Evolutionary conservation across 2,329 filamentous ascomycete genomes (phyloP).

Genomic region (Byssothecium circinans): DNA sequence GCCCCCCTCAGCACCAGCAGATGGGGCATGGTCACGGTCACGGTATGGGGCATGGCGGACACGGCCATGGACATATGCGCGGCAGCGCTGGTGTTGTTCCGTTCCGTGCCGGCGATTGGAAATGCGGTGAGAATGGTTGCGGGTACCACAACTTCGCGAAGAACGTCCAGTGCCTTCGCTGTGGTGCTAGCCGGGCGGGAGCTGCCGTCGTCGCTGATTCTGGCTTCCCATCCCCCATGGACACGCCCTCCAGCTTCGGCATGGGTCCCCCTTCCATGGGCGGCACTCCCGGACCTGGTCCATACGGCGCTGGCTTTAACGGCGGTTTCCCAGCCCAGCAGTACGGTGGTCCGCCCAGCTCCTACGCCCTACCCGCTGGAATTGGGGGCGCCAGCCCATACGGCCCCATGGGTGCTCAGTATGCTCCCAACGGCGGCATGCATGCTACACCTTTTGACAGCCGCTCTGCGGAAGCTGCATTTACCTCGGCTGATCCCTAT

Average conservation of each 20-base stretch:
- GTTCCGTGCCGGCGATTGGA: slow-evolving; percentile 98
- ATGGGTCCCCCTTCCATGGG: slow-evolving; percentile 89
- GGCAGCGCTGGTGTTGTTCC: slow-evolving; percentile 88
- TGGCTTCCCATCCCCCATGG: slow-evolving; percentile 87
- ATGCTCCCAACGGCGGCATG: slow-evolving; percentile 72
- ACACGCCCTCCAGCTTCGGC: slow-evolving; percentile 76
- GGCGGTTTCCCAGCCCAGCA: slow-evolving; percentile 68
- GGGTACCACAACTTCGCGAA: slow-evolving; percentile 99
- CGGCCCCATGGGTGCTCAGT: slow-evolving; percentile 74
- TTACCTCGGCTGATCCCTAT: slow-evolving; percentile 83
- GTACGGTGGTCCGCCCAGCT: slow-evolving; percentile 84
- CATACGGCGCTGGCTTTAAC: slow-evolving; percentile 71
- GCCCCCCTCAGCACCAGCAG: slow-evolving; percentile 67
- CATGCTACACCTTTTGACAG: slow-evolving; percentile 91
- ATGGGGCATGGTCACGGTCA: slow-evolving; percentile 61
- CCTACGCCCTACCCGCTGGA: slow-evolving; percentile 85
- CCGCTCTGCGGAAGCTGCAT: slow-evolving; percentile 89
- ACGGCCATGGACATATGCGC: slow-evolving; percentile 55
- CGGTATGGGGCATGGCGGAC: slow-evolving; percentile 21
- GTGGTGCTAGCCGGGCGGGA: slow-evolving; percentile 89
- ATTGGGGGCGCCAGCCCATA: slow-evolving; percentile 80
- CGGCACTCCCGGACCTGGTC: slow-evolving; percentile 69
- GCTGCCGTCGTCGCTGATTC: slow-evolving; percentile 94
- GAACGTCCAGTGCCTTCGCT: slow-evolving; percentile 96
- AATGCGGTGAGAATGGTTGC: slow-evolving; percentile 95